A percentile compares a stretch with the other conserved stretches of the same genome.
These are phyloP conservation scores for Cladorrhinum sp. DNA, from an alignment of 2,329 filamentous ascomycete genomes.

Conservation along the genomic window DNA sequence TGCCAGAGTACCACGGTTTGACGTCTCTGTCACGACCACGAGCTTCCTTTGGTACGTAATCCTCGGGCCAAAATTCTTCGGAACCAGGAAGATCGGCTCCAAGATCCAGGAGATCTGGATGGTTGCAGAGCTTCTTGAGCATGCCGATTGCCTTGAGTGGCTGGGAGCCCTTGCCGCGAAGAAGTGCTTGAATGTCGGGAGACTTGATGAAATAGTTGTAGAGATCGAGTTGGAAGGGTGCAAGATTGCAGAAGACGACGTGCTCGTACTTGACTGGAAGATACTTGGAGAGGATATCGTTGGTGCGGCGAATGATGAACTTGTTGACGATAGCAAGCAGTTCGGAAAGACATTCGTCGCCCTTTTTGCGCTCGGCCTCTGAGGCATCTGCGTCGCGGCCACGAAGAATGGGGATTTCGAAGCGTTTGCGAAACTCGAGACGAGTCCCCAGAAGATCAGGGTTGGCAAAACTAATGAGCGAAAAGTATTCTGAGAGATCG, in stretches of 20 bases:
- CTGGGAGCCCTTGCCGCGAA: slow-evolving; percentile 91
- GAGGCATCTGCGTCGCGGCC: slow-evolving; percentile 88
- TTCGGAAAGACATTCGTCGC: slow-evolving; percentile 78
- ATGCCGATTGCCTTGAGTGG: slow-evolving; percentile 95
- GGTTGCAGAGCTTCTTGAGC: slow-evolving; percentile 97
- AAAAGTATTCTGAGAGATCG: slow-evolving; percentile 96
- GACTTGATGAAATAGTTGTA: slow-evolving; percentile 98
- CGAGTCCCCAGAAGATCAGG: slow-evolving; percentile 86
- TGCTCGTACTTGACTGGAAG: slow-evolving; percentile 98
- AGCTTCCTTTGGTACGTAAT: slow-evolving; percentile 83
- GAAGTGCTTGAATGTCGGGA: slow-evolving; percentile 86
- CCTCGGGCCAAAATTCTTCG: slow-evolving; percentile 75
- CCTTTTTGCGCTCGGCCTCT: slow-evolving; percentile 75
- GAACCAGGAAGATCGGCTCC: slow-evolving; percentile 81
- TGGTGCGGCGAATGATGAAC: slow-evolving; percentile 95
- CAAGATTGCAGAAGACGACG: slow-evolving; percentile 94
- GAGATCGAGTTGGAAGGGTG: slow-evolving; percentile 85
- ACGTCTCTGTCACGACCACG: slow-evolving; percentile 88
- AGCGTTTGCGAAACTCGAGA: slow-evolving; percentile 88
- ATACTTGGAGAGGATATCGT: slow-evolving; percentile 97
- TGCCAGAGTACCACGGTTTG: slow-evolving; percentile 94
- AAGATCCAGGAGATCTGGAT: slow-evolving; percentile 87
- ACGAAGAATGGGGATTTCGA: slow-evolving; percentile 85
- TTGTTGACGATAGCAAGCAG: slow-evolving; percentile 88
- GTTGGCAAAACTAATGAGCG: slow-evolving; percentile 94